These are phyloP conservation scores for Aspergillus aculeatus DNA, from an alignment of 2,329 filamentous ascomycete genomes.

Conservation along the genomic window DNA sequence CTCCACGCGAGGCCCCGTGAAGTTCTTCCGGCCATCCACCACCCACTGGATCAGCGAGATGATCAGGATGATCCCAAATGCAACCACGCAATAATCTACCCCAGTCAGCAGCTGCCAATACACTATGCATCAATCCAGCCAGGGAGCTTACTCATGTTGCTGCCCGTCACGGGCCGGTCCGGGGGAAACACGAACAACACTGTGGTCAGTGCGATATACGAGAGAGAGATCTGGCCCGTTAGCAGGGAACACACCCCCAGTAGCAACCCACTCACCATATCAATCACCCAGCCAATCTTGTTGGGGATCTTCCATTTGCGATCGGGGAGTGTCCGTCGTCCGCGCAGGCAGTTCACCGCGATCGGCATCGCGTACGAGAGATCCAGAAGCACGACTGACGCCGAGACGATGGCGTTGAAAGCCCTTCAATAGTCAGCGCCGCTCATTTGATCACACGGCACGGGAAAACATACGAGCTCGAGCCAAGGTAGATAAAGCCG, in stretches of 20 bases:
- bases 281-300: constrained; percentile 59
- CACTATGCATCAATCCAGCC: not conserved
- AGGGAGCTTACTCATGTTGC: constrained; percentile 62
- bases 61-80: constrained; percentile 57
- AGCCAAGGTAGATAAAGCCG: constrained; percentile 67
- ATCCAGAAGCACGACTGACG: constrained; percentile 69
- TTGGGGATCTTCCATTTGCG: constrained; percentile 57
- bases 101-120: not conserved
- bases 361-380: constrained; percentile 73
- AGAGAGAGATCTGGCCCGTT: constrained; percentile 49
- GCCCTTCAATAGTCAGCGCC: constrained; percentile 45
- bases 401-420: constrained; percentile 69
- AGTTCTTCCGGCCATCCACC: constrained; percentile 60
- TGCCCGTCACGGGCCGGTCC: constrained; percentile 59
- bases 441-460: fast-evolving
- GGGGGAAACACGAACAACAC: constrained; percentile 74
- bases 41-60: constrained; percentile 60
- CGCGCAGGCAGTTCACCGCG: constrained; percentile 65
- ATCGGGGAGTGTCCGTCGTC: constrained; percentile 62
- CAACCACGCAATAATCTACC: constrained; percentile 46
- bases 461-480: constrained; percentile 36
- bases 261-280: constrained; percentile 43
- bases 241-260: not conserved
- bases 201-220: constrained; percentile 66
- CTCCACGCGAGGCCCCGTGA: constrained; percentile 45